A percentile compares a stretch with the other conserved stretches of the same genome.
phyloP scores from a whole-genome alignment of 768 basidiomycete genomes.

The Kwoniella sp. region DNA sequence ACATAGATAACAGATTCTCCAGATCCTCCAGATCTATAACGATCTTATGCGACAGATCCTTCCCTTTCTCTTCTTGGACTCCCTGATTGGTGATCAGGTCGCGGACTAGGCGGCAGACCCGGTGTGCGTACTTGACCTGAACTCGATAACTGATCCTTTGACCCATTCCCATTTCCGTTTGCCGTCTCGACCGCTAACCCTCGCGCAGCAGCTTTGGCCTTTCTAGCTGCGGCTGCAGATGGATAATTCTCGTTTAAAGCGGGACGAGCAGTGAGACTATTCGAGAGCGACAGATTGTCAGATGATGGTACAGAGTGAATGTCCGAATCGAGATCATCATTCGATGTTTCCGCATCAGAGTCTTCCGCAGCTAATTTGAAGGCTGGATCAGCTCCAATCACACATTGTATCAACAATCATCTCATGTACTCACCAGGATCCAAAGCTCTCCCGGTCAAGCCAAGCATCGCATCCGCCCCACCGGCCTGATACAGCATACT shows the following conservation, averaged over 20 bases:
- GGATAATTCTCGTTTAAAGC: slow-evolving; percentile 7
- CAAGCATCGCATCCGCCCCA: slow-evolving; percentile 44
- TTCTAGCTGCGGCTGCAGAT: slow-evolving; percentile 14
- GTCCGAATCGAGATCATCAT: slow-evolving; percentile 25
- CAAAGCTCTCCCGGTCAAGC: slow-evolving; percentile 39
- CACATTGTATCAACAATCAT: neutral
- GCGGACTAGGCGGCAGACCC: slow-evolving; percentile 19
- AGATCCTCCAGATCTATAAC: neutral
- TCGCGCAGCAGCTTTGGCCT: slow-evolving; percentile 21
- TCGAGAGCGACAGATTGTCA: slow-evolving; percentile 2
- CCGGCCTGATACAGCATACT: slow-evolving; percentile 49
- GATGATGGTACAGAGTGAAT: slow-evolving; percentile 11
- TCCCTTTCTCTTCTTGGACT: slow-evolving; percentile 13
- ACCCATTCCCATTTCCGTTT: neutral
- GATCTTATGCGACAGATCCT: slow-evolving; percentile 4
- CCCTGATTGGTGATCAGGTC: slow-evolving; percentile 7
- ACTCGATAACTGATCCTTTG: neutral
- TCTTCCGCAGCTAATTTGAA: slow-evolving; percentile 28
- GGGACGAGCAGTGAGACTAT: neutral
- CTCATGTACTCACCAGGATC: slow-evolving; percentile 38
- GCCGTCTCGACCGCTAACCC: slow-evolving; percentile 14
- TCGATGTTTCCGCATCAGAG: slow-evolving; percentile 24
- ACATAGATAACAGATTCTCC: neutral
- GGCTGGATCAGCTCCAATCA: slow-evolving; percentile 1
- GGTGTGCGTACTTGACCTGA: slow-evolving; percentile 2